A percentile compares a stretch with the other conserved stretches of the same genome.
These are phyloP conservation scores for Saturnispora bothae DNA, from an alignment of 805 yeast species.

Conservation along the genomic window DNA sequence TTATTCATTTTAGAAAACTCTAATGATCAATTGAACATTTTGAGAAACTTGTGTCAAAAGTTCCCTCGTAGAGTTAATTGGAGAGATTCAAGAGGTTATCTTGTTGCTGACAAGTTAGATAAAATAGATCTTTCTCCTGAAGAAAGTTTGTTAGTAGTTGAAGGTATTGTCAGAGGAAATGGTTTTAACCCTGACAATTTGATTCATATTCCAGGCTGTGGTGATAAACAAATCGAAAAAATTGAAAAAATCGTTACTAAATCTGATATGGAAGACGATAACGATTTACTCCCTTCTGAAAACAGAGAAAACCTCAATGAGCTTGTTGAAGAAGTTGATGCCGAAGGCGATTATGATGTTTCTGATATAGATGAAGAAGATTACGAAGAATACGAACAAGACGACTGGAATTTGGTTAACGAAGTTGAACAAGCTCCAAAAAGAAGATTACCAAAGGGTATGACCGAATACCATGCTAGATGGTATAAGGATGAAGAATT, in stretches of 20 bases:
- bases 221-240: constrained; percentile 71
- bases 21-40: constrained; percentile 62
- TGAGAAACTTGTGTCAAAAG: constrained; percentile 73
- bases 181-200: constrained; percentile 72
- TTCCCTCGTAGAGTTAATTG: constrained; percentile 78
- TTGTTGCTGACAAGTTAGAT: constrained; percentile 58
- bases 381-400: constrained; percentile 13
- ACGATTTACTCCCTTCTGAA: constrained; percentile 34
- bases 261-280: constrained; percentile 28
- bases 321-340: constrained; percentile 18
- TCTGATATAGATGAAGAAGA: constrained; percentile 20
- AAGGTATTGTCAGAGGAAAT: constrained; percentile 79
- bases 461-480: constrained; percentile 66
- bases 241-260: constrained; percentile 40
- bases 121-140: constrained; percentile 19
- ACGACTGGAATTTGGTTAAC: constrained; percentile 17
- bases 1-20: constrained; percentile 57
- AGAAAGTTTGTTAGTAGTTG: constrained; percentile 42
- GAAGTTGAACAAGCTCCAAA: constrained; percentile 13
- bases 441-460: constrained; percentile 51
- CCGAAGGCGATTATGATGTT: constrained; percentile 27
- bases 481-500: constrained; percentile 61
- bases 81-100: constrained; percentile 89
- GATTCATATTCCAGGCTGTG: constrained; percentile 80
- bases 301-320: constrained; percentile 34